These are phyloP conservation scores for Bidens hawaiensis DNA, from an alignment of 140 eudicot genomes.

Conservation along the genomic window DNA sequence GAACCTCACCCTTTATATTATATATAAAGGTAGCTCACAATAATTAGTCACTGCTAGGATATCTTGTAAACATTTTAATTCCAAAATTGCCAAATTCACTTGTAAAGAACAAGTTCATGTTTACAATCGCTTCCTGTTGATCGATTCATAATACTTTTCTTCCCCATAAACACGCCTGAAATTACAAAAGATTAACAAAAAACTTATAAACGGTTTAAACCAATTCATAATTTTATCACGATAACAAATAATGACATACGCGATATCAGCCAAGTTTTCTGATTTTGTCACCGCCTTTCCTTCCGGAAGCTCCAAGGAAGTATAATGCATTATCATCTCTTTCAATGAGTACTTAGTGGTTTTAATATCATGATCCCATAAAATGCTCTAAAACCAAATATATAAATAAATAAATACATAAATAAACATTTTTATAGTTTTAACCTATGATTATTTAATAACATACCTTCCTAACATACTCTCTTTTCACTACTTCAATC, in stretches of 20 bases:
- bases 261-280: slow-evolving; percentile 68
- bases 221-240: neutral
- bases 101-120: no score
- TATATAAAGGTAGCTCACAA: slow-evolving; percentile 1
- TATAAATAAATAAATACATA: neutral
- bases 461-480: slow-evolving; percentile 83
- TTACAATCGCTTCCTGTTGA: slow-evolving; percentile 28
- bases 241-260: slow-evolving; percentile 49
- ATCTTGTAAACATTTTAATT: neutral
- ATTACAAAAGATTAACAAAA: slow-evolving; percentile 19
- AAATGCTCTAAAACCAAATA: slow-evolving; percentile 62
- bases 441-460: neutral
- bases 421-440: no score
- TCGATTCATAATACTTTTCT: slow-evolving; percentile 49
- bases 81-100: neutral
- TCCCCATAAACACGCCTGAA: slow-evolving; percentile 69
- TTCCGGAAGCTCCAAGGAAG: slow-evolving; percentile 81
- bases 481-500: slow-evolving; percentile 69
- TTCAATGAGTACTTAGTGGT: slow-evolving; percentile 76
- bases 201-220: no score
- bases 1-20: no score
- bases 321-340: slow-evolving; percentile 80
- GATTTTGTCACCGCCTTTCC: slow-evolving; percentile 79
- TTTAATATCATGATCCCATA: slow-evolving; percentile 83
- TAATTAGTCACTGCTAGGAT: neutral